phyloP scores from a whole-genome alignment of 2,329 filamentous ascomycete species.

The Ceratocystis cubensis region DNA sequence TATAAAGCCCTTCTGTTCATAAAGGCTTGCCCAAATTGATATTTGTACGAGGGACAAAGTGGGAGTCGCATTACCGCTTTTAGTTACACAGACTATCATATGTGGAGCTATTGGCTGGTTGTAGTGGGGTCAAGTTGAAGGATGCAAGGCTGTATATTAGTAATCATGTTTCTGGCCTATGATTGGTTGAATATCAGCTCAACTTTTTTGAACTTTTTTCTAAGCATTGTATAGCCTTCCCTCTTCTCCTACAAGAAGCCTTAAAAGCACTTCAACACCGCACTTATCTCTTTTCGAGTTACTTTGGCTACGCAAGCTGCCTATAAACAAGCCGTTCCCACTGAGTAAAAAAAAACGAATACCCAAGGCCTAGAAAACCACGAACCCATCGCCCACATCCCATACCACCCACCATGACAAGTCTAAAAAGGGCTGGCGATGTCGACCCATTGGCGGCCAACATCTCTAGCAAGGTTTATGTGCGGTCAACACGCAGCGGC shows the following conservation, averaged over 20 bases:
- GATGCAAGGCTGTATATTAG: slow-evolving; percentile 10
- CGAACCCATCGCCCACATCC: not conserved
- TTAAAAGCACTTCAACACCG: not conserved
- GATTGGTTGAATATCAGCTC: slow-evolving; percentile 4
- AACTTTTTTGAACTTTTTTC: slow-evolving; percentile 13
- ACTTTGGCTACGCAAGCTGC: not conserved
- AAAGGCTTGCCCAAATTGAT: too few relatives aligned
- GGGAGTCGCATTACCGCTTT: too few relatives aligned
- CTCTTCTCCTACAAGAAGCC: too few relatives aligned
- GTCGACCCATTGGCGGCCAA: slow-evolving; percentile 49
- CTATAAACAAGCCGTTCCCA: too few relatives aligned
- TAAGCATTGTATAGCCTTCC: not conserved
- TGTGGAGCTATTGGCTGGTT: not conserved
- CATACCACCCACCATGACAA: slow-evolving; percentile 40
- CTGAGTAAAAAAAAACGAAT: not conserved
- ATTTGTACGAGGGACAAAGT: too few relatives aligned
- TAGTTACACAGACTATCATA: not conserved
- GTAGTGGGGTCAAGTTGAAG: not conserved
- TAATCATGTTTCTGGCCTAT: not conserved
- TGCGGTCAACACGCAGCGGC: slow-evolving; percentile 85
- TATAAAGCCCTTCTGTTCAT: too few relatives aligned
- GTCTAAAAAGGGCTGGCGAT: slow-evolving; percentile 47
- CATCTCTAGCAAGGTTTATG: slow-evolving; percentile 90
- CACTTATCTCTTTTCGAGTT: not conserved
- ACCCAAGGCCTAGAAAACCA: not conserved